phyloP scores from a whole-genome alignment of 2,329 filamentous ascomycete species.

The Curvularia spicifera region DNA sequence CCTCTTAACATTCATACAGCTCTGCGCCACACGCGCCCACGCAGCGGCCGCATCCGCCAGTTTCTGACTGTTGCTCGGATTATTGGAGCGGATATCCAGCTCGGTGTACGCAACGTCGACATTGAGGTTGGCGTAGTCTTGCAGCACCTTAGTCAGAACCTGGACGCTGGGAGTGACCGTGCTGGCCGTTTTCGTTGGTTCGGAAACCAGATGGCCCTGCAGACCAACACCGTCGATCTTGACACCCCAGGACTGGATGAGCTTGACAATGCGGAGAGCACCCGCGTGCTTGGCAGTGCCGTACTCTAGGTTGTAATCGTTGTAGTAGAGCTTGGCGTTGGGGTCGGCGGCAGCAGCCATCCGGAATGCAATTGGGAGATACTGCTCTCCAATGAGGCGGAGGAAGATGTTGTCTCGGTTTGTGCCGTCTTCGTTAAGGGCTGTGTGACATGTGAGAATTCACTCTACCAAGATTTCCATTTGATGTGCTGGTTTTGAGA shows the following conservation, averaged over 20 bases:
- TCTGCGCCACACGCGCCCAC: constrained; percentile 50
- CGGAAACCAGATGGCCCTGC: constrained; percentile 61
- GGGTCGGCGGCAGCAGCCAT: constrained; percentile 65
- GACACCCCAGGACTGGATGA: constrained; percentile 48
- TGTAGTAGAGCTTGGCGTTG: constrained; percentile 65
- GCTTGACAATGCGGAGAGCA: constrained; percentile 44
- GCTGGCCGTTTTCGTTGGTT: constrained; percentile 57
- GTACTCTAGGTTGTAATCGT: constrained; percentile 69
- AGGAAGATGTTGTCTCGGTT: constrained; percentile 63
- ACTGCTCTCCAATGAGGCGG: constrained; percentile 62
- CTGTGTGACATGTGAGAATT: constrained; percentile 32
- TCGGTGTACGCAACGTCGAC: constrained; percentile 68
- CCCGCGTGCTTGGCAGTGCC: constrained; percentile 53
- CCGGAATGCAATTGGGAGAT: constrained; percentile 63
- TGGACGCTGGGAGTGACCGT: constrained; percentile 53
- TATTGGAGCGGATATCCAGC: constrained; percentile 61
- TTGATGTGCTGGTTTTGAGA: not conserved
- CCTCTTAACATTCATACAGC: constrained; percentile 42
- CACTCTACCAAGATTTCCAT: not conserved
- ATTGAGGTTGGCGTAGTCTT: constrained; percentile 59
- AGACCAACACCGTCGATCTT: constrained; percentile 67
- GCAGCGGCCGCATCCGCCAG: constrained; percentile 52
- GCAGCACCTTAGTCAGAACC: constrained; percentile 56
- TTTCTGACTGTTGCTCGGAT: constrained; percentile 54
- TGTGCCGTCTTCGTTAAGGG: constrained; percentile 64